A percentile compares a stretch with the other conserved stretches of the same genome.
These are phyloP conservation scores for Penicillium riverlandense DNA, from an alignment of 495 filamentous ascomycete genomes.

Conservation along the genomic window DNA sequence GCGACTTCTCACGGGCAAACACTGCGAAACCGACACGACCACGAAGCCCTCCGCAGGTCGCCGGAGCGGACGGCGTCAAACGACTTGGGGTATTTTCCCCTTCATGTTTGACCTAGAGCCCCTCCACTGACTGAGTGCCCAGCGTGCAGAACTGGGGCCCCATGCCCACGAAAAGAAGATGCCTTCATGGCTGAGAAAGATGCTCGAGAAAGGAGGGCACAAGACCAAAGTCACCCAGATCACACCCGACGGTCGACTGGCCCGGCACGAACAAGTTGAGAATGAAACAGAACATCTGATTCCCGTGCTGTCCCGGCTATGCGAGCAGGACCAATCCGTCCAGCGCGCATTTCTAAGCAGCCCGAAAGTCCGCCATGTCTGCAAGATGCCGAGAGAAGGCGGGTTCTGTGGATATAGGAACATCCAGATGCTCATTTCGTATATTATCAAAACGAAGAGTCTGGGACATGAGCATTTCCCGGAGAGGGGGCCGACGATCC, in stretches of 20 bases:
- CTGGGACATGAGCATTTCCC: constrained; percentile 54
- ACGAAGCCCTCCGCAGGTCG: constrained; percentile 3
- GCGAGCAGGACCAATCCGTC: constrained; percentile 56
- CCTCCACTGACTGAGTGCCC: constrained; percentile 17
- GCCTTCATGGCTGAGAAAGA: constrained; percentile 68
- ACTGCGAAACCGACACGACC: constrained; percentile 7
- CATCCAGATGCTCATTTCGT: constrained; percentile 88
- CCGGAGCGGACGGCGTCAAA: constrained; percentile 12
- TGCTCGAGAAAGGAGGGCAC: constrained; percentile 59
- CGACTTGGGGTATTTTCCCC: constrained; percentile 34
- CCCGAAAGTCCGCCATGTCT: constrained; percentile 67
- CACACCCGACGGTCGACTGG: constrained; percentile 39
- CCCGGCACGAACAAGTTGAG: constrained; percentile 38
- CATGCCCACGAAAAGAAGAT: constrained; percentile 84
- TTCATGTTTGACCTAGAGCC: not conserved
- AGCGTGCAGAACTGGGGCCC: constrained; percentile 64
- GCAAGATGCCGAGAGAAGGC: constrained; percentile 72
- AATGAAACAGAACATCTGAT: constrained; percentile 67
- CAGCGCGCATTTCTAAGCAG: constrained; percentile 74
- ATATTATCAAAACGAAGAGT: constrained; percentile 52
- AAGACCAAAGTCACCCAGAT: constrained; percentile 50
- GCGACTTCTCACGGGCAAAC: constrained; percentile 8
- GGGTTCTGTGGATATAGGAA: constrained; percentile 98
- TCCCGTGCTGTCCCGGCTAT: constrained; percentile 62
- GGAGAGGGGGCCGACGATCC: constrained; percentile 63